Conservation (phyloP, 2,329 filamentous ascomycete genomes). For the Catunica adiposa region DNA sequence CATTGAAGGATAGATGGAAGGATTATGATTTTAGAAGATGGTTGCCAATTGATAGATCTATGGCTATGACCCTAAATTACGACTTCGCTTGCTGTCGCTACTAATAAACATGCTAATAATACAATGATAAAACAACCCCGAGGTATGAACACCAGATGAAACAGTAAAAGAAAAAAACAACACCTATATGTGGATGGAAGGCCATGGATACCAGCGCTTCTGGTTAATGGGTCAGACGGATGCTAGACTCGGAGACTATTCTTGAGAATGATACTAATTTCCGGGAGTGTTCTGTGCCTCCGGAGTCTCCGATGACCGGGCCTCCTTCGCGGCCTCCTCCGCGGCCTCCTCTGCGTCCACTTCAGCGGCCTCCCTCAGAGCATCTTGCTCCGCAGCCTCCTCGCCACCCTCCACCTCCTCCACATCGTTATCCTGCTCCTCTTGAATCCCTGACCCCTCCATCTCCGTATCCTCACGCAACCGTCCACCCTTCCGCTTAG, state of each 20-base stretch:
- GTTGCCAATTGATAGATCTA: neutral
- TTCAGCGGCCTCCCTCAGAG: conserved; percentile 11
- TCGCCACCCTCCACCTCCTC: conserved; percentile 6
- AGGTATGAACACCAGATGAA: too few species aligned
- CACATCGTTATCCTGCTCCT: conserved; percentile 20
- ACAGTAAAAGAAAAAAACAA: too few species aligned
- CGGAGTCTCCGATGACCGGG: too few species aligned
- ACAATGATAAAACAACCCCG: neutral
- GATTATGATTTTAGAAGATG: neutral
- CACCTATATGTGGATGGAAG: neutral
- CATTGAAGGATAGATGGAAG: neutral
- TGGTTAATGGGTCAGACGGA: too few species aligned
- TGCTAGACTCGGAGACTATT: too few species aligned
- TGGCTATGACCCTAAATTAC: conserved; percentile 7
- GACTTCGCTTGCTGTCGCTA: neutral
- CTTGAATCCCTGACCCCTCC: conserved; percentile 17
- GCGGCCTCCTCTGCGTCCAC: neutral
- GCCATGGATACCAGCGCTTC: neutral
- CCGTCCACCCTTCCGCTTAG: conserved; percentile 70
- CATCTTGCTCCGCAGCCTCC: conserved; percentile 7
- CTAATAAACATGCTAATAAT: conserved; percentile 1
- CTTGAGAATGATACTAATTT: too few species aligned
- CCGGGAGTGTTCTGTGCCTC: too few species aligned
- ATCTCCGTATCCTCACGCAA: conserved; percentile 29
- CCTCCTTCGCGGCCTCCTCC: neutral